These are phyloP conservation scores for Escovopsis weberi DNA, from an alignment of 2,329 filamentous ascomycete species.

Conservation along the genomic window DNA sequence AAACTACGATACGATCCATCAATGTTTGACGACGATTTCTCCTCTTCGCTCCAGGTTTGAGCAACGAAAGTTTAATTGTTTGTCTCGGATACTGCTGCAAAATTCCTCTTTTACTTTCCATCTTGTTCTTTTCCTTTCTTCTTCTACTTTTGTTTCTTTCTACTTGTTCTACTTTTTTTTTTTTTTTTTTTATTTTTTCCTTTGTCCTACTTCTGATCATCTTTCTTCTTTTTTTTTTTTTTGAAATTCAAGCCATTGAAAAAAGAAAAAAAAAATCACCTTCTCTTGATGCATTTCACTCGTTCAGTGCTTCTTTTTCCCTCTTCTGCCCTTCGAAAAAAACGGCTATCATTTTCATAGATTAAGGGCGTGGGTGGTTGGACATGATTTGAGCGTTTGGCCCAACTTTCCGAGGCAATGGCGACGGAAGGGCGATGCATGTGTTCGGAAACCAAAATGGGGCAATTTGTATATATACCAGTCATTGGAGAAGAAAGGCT, in stretches of 20 bases:
- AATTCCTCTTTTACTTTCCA: not conserved
- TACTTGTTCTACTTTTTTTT: slow-evolving; percentile 5
- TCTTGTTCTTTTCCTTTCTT: no score
- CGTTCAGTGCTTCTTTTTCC: no score
- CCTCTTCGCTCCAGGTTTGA: not conserved
- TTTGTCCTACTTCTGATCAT: slow-evolving; percentile 10
- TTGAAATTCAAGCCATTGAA: not conserved
- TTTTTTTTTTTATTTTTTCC: slow-evolving; percentile 7
- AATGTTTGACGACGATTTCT: not conserved
- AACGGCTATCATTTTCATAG: slow-evolving; percentile 9
- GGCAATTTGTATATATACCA: slow-evolving; percentile 5
- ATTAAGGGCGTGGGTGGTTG: slow-evolving; percentile 9
- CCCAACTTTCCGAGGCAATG: not conserved
- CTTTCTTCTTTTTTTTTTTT: slow-evolving; percentile 10
- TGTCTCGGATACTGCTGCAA: not conserved
- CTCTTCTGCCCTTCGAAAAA: no score
- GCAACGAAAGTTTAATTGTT: not conserved
- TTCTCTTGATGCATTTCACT: no score
- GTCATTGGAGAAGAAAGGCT: not conserved
- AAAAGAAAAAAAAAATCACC: no score
- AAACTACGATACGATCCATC: not conserved
- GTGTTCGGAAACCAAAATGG: slow-evolving; percentile 4
- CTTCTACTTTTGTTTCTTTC: not conserved
- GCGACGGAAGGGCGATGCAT: slow-evolving; percentile 4
- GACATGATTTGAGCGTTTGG: not conserved